Evolutionary conservation across 352 stramenopile genomes (phyloP), one percentile per base, ranked within the genome.

Genomic region (Phytophthora pini): DNA sequence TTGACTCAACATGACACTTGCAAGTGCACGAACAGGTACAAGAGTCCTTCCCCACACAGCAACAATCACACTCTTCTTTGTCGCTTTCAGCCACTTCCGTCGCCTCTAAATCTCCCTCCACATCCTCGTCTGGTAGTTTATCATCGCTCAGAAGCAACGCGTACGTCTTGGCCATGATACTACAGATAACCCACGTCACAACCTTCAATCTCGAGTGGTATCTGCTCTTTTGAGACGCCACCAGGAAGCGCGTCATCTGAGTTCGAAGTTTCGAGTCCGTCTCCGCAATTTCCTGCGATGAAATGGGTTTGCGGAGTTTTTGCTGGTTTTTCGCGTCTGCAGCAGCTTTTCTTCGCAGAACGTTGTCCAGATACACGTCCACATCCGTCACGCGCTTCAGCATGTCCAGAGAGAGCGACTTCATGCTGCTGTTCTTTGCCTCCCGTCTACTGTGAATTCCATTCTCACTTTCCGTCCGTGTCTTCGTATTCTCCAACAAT

Each of bases 141-240:
- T 94, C 87, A 40, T 92, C 80, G 8, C 82, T 81, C 41, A 87
- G 51, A 36, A 96, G 58, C 36, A 96, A 52, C 9, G 81, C 79
- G 49, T 93, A 87, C 32, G 90, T 92, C 65, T 96, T 96, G 4
- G 88, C 88, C 54, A 96, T 88, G 26, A 96, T 80, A 11, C 86
- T 87, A 26, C 86, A 96, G 26, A 96, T 69, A 10, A 96, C 88
- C 86, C 86, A 96, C 51, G 88, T 93, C 22, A 96, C 80, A 1
- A 94, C 86, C 44, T 93, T 94, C 22, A 94, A 78, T 8, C 88
- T 80, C 27, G 88, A 93, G 40, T 93, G 80, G 49, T 96, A 79
- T 41, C 77, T 87, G 63, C 84, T 92, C 55, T 89, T 92, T 34
- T 92, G 82, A 3, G 87, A 87, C 24, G 70, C 76, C 36, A 85